These are phyloP conservation scores for Elsinoe perseae DNA, from an alignment of 2,329 filamentous ascomycete species.

Conservation along the genomic window DNA sequence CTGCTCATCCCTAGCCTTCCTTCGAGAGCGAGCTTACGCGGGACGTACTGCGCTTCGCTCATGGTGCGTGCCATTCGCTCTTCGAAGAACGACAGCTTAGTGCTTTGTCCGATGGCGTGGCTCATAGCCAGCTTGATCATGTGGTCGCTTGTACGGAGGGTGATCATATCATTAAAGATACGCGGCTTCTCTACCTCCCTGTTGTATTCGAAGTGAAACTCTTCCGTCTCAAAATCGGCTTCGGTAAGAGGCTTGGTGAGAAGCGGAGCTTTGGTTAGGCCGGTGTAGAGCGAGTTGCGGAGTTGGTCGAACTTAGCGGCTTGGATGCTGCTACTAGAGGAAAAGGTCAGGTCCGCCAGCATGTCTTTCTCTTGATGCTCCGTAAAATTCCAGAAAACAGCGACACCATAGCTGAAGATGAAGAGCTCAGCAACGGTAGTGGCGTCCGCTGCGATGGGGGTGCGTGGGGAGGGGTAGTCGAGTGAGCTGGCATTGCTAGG, in stretches of 20 bases:
- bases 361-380: conserved; percentile 95
- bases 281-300: conserved; percentile 23
- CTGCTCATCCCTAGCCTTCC: conserved; percentile 86
- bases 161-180: conserved; percentile 99
- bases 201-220: conserved; percentile 98
- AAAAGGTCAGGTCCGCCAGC: conserved; percentile 87
- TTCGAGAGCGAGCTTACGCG: conserved; percentile 78
- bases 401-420: conserved; percentile 92
- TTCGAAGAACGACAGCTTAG: conserved; percentile 92
- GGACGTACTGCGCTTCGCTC: conserved; percentile 84
- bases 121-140: conserved; percentile 99
- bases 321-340: conserved; percentile 50
- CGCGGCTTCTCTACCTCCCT: conserved; percentile 74
- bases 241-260: conserved; percentile 74
- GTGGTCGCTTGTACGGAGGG: conserved; percentile 84
- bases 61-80: conserved; percentile 93
- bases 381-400: conserved; percentile 98
- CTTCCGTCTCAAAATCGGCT: conserved; percentile 91
- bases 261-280: conserved; percentile 48
- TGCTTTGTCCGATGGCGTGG: conserved; percentile 95
- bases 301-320: conserved; percentile 18
- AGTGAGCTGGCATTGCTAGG: conserved; percentile 29
- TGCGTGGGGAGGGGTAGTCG: conserved; percentile 43
- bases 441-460: conserved; percentile 58
- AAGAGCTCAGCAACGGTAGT: conserved; percentile 91